Evolutionary conservation across 108 stramenopile species (phyloP).

Genomic region (Skeletonema menzelii): DNA sequence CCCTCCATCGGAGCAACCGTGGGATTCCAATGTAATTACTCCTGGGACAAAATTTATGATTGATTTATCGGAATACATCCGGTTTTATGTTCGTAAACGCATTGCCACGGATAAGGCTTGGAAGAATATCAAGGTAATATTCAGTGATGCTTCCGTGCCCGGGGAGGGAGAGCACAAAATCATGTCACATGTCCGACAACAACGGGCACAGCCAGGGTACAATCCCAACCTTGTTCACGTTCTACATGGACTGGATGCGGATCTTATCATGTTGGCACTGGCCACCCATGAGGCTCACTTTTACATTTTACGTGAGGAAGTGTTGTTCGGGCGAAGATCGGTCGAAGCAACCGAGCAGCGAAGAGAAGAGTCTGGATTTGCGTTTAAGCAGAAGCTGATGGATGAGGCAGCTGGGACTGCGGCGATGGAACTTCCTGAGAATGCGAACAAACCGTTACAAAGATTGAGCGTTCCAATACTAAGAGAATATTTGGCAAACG

Average conservation of each 20-base stretch:
- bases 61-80: conserved; percentile 79
- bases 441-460: conserved; percentile 77
- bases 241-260: conserved; percentile 98
- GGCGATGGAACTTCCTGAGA: conserved; percentile 79
- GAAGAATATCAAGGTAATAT: conserved; percentile 88
- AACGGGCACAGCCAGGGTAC: conserved; percentile 94
- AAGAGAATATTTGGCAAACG: conserved; percentile 91
- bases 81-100: conserved; percentile 90
- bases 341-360: conserved; percentile 63
- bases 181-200: conserved; percentile 90
- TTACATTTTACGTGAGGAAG: conserved; percentile 95
- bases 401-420: conserved; percentile 76
- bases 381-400: conserved; percentile 65
- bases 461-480: conserved; percentile 89
- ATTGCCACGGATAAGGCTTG: conserved; percentile 92
- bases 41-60: conserved; percentile 99
- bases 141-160: conserved; percentile 95
- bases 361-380: conserved; percentile 72
- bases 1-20: conserved; percentile 74
- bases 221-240: conserved; percentile 95
- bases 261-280: conserved; percentile 99
- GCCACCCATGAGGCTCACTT: conserved; percentile 99
- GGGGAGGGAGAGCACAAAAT: conserved; percentile 99
- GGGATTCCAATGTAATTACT: conserved; percentile 99
- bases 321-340: conserved; percentile 82